Percentiles rank a stretch among this genome's conserved stretches.
Conservation (phyloP, 2,329 filamentous ascomycete genomes). For the Cladorrhinum sp. region DNA sequence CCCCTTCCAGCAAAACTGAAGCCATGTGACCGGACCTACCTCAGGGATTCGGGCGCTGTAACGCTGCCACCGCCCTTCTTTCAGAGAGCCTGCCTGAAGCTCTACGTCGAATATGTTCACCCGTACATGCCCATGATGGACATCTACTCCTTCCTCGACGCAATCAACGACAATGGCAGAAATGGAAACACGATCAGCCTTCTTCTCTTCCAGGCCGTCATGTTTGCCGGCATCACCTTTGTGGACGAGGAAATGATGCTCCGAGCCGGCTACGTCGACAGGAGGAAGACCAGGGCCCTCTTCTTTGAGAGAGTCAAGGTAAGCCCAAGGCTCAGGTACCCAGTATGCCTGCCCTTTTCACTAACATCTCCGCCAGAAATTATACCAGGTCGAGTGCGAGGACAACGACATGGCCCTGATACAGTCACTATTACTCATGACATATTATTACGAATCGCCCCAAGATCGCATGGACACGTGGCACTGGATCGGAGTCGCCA, state of each 20-base stretch:
- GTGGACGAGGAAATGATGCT: slow-evolving; percentile 75
- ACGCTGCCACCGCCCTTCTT: slow-evolving; percentile 67
- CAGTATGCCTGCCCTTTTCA: neutral
- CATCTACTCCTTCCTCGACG: slow-evolving; percentile 56
- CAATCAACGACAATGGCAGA: slow-evolving; percentile 65
- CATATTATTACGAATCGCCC: slow-evolving; percentile 95
- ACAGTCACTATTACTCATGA: slow-evolving; percentile 86
- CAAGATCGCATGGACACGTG: slow-evolving; percentile 97
- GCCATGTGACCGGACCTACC: slow-evolving; percentile 77
- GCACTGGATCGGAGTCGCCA: slow-evolving; percentile 98
- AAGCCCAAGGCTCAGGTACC: slow-evolving; percentile 35
- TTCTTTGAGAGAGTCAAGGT: slow-evolving; percentile 89
- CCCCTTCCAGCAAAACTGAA: slow-evolving; percentile 74
- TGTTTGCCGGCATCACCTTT: slow-evolving; percentile 90
- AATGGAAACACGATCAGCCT: slow-evolving; percentile 72
- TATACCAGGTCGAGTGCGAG: slow-evolving; percentile 97
- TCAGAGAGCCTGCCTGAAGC: slow-evolving; percentile 76
- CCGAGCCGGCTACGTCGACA: slow-evolving; percentile 71
- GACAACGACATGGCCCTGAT: slow-evolving; percentile 84
- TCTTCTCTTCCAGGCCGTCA: slow-evolving; percentile 87
- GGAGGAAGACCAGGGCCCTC: slow-evolving; percentile 79
- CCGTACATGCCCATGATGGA: slow-evolving; percentile 91
- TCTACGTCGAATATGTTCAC: slow-evolving; percentile 86
- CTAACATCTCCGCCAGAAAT: slow-evolving; percentile 49
- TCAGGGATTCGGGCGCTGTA: slow-evolving; percentile 80